Conservation (phyloP, 2,329 filamentous ascomycete genomes). For the Macrophomina phaseolina region DNA sequence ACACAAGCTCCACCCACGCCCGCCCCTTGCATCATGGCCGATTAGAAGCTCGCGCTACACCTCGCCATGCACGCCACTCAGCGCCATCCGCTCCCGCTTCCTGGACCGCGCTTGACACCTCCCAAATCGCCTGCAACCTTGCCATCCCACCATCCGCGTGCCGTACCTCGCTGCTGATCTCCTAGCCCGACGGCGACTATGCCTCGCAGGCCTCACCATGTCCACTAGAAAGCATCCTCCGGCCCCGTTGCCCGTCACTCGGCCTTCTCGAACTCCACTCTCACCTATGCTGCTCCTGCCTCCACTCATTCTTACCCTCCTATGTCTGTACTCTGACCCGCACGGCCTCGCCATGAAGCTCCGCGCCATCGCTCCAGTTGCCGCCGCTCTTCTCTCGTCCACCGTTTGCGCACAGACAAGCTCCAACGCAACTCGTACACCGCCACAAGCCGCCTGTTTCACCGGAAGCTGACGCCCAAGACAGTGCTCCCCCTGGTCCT, state of each 20-base stretch:
- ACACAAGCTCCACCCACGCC: neutral
- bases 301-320: neutral
- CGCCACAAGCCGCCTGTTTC: neutral
- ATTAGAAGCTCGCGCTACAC: neutral
- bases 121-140: neutral
- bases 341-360: conserved; percentile 4
- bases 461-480: neutral
- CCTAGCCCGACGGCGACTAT: neutral
- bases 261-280: neutral
- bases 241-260: neutral
- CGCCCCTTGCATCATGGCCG: conserved; percentile 1
- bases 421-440: neutral
- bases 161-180: neutral
- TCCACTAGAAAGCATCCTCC: neutral
- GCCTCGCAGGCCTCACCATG: conserved; percentile 4
- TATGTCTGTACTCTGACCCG: neutral
- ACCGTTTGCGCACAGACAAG: neutral
- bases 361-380: neutral
- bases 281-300: neutral
- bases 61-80: neutral
- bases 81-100: conserved; percentile 1
- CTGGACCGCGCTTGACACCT: neutral
- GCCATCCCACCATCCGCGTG: neutral
- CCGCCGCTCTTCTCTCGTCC: neutral
- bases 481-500: conserved; percentile 44